phyloP scores from a whole-genome alignment of 768 basidiomycete genomes.

The Strobilomyces dryophilus region DNA sequence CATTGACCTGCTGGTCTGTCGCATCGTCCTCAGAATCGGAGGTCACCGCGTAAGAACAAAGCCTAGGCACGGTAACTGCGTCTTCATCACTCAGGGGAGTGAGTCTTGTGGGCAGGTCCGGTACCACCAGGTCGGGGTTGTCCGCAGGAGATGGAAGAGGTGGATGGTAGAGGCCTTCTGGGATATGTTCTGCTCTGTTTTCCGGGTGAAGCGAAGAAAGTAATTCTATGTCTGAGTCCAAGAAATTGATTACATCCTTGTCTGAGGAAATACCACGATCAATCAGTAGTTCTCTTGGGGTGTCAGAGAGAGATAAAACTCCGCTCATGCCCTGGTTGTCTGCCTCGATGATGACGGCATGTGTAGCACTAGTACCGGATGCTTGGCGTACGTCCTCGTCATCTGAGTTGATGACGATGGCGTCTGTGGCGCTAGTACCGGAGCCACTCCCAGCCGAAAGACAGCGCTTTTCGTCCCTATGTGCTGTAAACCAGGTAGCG shows the following conservation, averaged over 20 bases:
- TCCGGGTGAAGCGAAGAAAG: conserved; percentile 4
- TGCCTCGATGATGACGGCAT: conserved; percentile 20
- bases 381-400: conserved; percentile 5
- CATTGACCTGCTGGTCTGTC: not conserved
- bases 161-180: not conserved
- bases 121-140: not conserved
- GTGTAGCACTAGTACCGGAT: conserved; percentile 7
- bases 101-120: not conserved
- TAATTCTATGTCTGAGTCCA: conserved; percentile 11
- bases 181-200: not conserved
- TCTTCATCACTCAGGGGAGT: not conserved
- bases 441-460: not conserved
- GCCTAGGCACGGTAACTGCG: not conserved
- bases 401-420: conserved; percentile 22
- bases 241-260: conserved; percentile 1
- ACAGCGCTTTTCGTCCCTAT: not conserved
- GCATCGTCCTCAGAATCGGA: conserved; percentile 9
- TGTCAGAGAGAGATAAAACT: not conserved
- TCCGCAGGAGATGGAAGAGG: not conserved
- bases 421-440: conserved; percentile 14
- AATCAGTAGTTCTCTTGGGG: not conserved
- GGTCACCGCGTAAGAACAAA: not conserved
- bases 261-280: not conserved
- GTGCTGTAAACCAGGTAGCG: not conserved
- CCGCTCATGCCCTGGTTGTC: conserved; percentile 10